Percentiles rank a stretch among this genome's conserved stretches.
Conservation (phyloP, 768 basidiomycete species). For the Boletellus emodensis region DNA sequence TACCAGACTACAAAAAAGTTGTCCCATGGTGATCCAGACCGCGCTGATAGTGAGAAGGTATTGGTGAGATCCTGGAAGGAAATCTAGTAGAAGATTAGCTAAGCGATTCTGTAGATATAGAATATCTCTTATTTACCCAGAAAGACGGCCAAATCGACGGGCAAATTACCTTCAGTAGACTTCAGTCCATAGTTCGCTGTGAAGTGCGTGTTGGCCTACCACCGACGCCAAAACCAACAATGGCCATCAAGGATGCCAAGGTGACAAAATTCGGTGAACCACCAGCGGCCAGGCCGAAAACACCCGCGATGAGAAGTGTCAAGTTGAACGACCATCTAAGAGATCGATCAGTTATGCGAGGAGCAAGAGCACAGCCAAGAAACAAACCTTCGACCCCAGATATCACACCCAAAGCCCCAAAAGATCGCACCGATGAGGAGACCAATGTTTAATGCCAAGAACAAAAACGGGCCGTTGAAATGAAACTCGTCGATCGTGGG, state of each 20-base stretch:
- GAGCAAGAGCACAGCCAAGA: neutral
- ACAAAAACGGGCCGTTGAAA: slow-evolving; percentile 44
- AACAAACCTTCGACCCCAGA: slow-evolving; percentile 19
- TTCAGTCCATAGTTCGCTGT: no score
- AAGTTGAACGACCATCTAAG: slow-evolving; percentile 49
- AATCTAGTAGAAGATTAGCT: no score
- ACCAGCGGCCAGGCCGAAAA: slow-evolving; percentile 51
- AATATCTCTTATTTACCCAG: no score
- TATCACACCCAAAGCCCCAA: no score
- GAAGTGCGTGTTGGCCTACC: slow-evolving; percentile 21
- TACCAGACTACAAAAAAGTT: no score
- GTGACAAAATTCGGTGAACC: slow-evolving; percentile 44
- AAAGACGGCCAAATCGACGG: no score
- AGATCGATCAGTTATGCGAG: neutral
- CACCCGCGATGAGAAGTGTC: slow-evolving; percentile 50
- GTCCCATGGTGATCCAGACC: no score
- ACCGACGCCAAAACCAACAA: slow-evolving; percentile 48
- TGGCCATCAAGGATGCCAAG: slow-evolving; percentile 45
- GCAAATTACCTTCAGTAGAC: no score
- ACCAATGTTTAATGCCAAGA: slow-evolving; percentile 51
- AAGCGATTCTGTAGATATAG: no score
- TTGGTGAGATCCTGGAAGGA: no score
- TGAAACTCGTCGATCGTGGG: slow-evolving; percentile 48
- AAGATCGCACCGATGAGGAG: slow-evolving; percentile 27
- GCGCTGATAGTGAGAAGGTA: no score